Evolutionary conservation across 2,329 filamentous ascomycete genomes (phyloP).

Genomic region (Daldinia eschscholtzii): DNA sequence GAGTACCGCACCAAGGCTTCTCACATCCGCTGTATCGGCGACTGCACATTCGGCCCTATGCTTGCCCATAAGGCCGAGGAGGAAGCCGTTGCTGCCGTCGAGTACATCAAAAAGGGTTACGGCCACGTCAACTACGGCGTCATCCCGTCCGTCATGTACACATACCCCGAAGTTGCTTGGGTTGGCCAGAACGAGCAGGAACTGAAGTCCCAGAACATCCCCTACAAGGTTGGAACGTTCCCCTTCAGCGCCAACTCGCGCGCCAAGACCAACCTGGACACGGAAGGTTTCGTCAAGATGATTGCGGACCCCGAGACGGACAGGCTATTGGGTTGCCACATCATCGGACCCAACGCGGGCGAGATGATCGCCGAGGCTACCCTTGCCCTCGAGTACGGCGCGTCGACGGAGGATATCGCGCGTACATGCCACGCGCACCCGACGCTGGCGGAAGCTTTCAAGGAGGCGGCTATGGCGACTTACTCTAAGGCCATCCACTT

Average conservation of each 20-base stretch:
- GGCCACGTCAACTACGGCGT: conserved; percentile 99
- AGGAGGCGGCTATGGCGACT: conserved; percentile 99
- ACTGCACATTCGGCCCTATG: conserved; percentile 98
- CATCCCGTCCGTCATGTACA: conserved; percentile 99
- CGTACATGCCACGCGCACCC: conserved; percentile 97
- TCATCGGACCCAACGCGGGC: conserved; percentile 93
- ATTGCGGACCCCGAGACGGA: conserved; percentile 96
- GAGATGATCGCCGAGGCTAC: conserved; percentile 99
- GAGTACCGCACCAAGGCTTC: conserved; percentile 98
- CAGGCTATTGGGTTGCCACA: conserved; percentile 94
- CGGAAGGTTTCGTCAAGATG: conserved; percentile 97
- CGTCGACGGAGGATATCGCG: conserved; percentile 92
- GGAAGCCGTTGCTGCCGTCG: conserved; percentile 92
- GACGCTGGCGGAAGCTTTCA: conserved; percentile 96
- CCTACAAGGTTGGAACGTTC: conserved; percentile 94
- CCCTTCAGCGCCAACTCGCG: conserved; percentile 98
- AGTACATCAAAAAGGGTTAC: conserved; percentile 98
- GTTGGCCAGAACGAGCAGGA: conserved; percentile 98
- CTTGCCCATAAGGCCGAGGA: conserved; percentile 99
- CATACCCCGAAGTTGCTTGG: conserved; percentile 97
- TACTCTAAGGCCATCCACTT: conserved; percentile 97
- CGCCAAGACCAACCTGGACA: conserved; percentile 98
- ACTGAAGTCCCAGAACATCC: conserved; percentile 87
- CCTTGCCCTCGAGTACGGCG: conserved; percentile 95
- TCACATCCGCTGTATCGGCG: conserved; percentile 96